These are phyloP conservation scores for Salicornia ramosissima DNA, from an alignment of 148 eudicot genomes.

Conservation along the genomic window DNA sequence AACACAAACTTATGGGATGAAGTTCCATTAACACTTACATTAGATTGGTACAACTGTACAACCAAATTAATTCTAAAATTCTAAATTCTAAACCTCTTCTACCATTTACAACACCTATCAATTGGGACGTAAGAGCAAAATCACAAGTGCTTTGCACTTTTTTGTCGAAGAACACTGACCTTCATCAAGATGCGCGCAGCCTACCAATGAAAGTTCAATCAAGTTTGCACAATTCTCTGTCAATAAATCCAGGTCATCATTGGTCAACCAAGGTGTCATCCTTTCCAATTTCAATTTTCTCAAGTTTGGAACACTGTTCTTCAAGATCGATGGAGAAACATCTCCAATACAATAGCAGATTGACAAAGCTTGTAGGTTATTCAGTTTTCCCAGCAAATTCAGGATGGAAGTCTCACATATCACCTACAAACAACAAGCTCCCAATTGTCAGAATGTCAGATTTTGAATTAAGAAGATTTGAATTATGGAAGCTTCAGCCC, in stretches of 20 bases:
- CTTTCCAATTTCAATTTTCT: constrained; percentile 78
- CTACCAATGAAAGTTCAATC: constrained; percentile 59
- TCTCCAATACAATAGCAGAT: constrained; percentile 85
- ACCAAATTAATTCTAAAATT: too few relatives aligned
- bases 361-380: constrained; percentile 51
- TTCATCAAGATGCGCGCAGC: constrained; percentile 59
- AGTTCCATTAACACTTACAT: too few relatives aligned
- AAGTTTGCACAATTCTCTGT: constrained; percentile 50
- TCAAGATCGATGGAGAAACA: constrained; percentile 48
- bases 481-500: not conserved
- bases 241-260: constrained; percentile 53
- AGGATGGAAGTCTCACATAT: constrained; percentile 52
- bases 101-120: not conserved
- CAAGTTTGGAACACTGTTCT: constrained; percentile 45
- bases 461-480: not conserved
- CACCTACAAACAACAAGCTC: constrained; percentile 34
- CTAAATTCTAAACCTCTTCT: not conserved
- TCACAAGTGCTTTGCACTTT: not conserved
- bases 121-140: not conserved
- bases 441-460: constrained; percentile 1
- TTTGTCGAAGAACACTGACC: constrained; percentile 36
- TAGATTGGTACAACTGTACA: too few relatives aligned
- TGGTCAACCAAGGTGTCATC: constrained; percentile 85
- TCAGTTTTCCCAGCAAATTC: constrained; percentile 39
- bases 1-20: too few relatives aligned